phyloP scores from a whole-genome alignment of 176 grass and related monocot genomes.

The Musa beccarii region DNA sequence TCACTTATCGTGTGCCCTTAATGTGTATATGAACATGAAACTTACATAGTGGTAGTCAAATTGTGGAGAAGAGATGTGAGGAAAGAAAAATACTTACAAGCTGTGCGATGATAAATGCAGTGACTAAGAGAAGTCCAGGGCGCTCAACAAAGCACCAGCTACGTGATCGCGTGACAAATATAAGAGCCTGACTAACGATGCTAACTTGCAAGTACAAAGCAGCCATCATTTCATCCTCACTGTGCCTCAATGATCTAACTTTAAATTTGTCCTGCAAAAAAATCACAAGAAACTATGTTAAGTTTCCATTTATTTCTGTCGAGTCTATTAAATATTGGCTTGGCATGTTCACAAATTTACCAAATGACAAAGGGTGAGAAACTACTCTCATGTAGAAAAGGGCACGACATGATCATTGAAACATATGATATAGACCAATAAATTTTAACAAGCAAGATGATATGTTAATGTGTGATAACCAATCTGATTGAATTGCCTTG shows the following conservation, averaged over 20 bases:
- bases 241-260: conserved; percentile 41
- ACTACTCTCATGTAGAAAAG: too few species aligned
- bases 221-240: conserved; percentile 69
- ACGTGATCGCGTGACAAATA: conserved; percentile 85
- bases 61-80: neutral
- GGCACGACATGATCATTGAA: too few species aligned
- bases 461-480: neutral
- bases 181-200: conserved; percentile 97
- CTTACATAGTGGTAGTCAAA: neutral
- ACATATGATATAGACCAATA: too few species aligned
- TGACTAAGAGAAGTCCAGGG: conserved; percentile 51
- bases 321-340: neutral
- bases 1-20: neutral
- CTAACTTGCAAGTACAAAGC: conserved; percentile 97
- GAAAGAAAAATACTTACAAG: conserved; percentile 43
- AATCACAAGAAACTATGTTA: neutral
- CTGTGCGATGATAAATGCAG: conserved; percentile 69
- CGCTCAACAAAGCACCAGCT: conserved; percentile 48
- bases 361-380: neutral
- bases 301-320: neutral
- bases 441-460: neutral
- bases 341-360: neutral
- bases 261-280: conserved; percentile 49
- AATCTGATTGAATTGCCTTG: neutral
- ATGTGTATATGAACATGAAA: neutral